Conservation (phyloP, 495 filamentous ascomycete genomes). For the Cairneyella variabilis region DNA sequence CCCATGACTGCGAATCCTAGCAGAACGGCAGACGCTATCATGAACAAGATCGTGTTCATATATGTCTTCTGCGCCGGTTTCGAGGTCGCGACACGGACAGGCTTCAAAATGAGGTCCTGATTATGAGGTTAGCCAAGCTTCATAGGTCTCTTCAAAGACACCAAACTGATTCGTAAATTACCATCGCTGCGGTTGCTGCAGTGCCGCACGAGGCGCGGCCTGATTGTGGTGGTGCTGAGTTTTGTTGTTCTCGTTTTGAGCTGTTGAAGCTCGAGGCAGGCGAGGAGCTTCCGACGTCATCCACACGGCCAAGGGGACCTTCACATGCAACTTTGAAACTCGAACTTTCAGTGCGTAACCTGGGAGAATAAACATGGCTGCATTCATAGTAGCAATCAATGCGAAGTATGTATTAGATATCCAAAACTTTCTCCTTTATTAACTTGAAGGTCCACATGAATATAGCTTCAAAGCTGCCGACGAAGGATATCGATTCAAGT, state of each 20-base stretch:
- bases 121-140: neutral
- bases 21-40: constrained; percentile 53
- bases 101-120: constrained; percentile 32
- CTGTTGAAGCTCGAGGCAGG: neutral
- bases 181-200: neutral
- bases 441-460: neutral
- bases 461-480: too few species aligned
- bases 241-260: neutral
- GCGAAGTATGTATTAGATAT: neutral
- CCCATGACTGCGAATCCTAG: constrained; percentile 59
- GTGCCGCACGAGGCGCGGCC: neutral
- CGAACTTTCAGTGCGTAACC: too few species aligned
- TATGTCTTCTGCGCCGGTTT: constrained; percentile 68
- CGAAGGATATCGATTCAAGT: too few species aligned
- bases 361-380: neutral
- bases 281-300: too few species aligned
- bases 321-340: neutral
- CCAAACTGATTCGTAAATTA: too few species aligned
- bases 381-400: neutral
- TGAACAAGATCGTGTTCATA: constrained; percentile 62
- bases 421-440: neutral
- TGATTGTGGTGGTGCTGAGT: neutral
- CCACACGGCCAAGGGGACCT: too few species aligned
- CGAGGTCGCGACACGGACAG: constrained; percentile 54
- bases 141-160: too few species aligned